Evolutionary conservation across 176 grass and related monocot genomes (phyloP), one percentile per base, ranked within the genome.

Genomic region (Tillandsia leiboldiana): DNA sequence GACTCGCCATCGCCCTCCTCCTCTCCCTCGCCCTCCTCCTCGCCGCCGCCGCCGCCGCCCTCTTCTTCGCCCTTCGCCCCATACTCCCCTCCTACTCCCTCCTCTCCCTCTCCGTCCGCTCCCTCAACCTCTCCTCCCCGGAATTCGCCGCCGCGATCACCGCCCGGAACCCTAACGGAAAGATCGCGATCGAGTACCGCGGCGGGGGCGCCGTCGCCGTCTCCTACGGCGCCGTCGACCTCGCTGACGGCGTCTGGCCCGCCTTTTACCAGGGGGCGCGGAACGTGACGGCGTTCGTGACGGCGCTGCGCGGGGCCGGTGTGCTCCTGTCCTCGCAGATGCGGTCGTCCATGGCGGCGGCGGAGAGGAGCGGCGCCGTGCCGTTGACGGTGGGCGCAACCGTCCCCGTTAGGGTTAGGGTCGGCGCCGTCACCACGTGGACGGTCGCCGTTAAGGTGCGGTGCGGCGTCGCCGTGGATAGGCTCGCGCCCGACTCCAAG

Each of bases 31-130:
- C 77, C 15, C n/a, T 80, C 68, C 62, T 84, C 48, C 64, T 71
- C 51, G 66, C 77, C 1, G 24, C 64, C 4, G 70, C 83, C 69
- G 71, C 66, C 10, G 71, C 49, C 0, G 53, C 66, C 14, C 57
- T 80, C 0, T 96, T 85, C 86, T 73, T 92, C 72, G 7, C 74
- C 65, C 87, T 76, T 81, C 89, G 79, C 66, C 93, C 93, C 6
- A 81, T 74, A 49, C 71, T 80, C n/a, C 93, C 93, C 0, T 2
- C 73, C 58, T 92, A 92, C 84, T 56, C 89, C 75, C 63, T 97
- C 47, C 14, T 73, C 17, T 78, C 81, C 22, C 73, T 96, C 71
- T 72, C 81, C 64, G 73, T 81, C 83, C 66, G 0, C 6, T 81
- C 81, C 62, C 85, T 96, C 49, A 51, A 79, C 65, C 12, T 73